Conservation (phyloP, 225 moss, liverwort and hornwort genomes). For the Anthoceros angustus region DNA sequence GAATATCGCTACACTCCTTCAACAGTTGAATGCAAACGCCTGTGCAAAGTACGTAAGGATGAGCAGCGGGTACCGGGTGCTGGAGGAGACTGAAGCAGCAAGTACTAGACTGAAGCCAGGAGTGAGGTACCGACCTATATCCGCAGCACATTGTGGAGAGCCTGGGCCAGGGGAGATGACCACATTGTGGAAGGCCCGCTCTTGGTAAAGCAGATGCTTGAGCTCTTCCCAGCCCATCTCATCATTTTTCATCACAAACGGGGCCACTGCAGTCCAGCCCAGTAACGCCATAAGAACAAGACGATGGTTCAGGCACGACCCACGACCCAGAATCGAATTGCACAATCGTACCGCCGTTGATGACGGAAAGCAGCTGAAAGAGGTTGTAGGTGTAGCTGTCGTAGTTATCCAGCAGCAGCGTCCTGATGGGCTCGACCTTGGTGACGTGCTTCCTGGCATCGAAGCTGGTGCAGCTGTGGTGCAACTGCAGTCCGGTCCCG, state of each 20-base stretch:
- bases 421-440: slow-evolving; percentile 38
- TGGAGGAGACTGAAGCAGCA: not conserved
- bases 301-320: not conserved
- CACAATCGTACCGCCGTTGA: slow-evolving; percentile 63
- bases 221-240: slow-evolving; percentile 67
- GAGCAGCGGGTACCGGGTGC: too few relatives aligned
- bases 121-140: slow-evolving; percentile 43
- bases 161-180: slow-evolving; percentile 99
- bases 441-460: too few relatives aligned
- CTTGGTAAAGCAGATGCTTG: slow-evolving; percentile 40
- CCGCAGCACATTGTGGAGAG: slow-evolving; percentile 60
- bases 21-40: slow-evolving; percentile 70
- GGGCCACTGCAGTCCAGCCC: slow-evolving; percentile 36
- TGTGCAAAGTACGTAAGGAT: slow-evolving; percentile 9
- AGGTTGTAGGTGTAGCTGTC: slow-evolving; percentile 98
- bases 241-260: slow-evolving; percentile 87
- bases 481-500: too few relatives aligned
- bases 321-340: slow-evolving; percentile 1
- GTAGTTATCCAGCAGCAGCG: slow-evolving; percentile 88
- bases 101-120: not conserved
- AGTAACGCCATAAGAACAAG: slow-evolving; percentile 4
- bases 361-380: slow-evolving; percentile 73
- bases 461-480: too few relatives aligned
- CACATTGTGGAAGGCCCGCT: slow-evolving; percentile 81
- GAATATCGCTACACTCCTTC: slow-evolving; percentile 78